Evolutionary conservation across 1,284 basidiomycete genomes (phyloP).

Genomic region (Veloporphyrellus conicus): DNA sequence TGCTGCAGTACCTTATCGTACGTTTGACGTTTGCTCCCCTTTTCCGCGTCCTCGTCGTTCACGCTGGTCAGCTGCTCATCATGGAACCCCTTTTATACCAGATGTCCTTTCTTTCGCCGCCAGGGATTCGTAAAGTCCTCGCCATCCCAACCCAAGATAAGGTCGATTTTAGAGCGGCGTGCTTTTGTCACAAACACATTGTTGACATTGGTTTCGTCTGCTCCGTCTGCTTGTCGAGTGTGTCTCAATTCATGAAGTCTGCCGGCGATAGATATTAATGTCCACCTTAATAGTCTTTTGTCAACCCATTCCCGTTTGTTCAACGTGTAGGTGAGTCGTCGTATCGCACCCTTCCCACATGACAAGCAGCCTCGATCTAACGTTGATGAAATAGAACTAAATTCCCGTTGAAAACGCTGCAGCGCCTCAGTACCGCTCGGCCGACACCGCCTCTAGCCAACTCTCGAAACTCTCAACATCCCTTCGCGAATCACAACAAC

Average conservation of each 20-base stretch:
- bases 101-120: constrained; percentile 90
- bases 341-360: not conserved
- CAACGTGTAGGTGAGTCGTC: constrained; percentile 75
- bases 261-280: constrained; percentile 6
- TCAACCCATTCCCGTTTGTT: constrained; percentile 87
- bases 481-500: constrained; percentile 30
- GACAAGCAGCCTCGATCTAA: not conserved
- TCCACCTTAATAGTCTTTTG: constrained; percentile 68
- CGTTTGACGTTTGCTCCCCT: constrained; percentile 23
- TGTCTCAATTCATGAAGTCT: constrained; percentile 30
- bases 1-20: constrained; percentile 86
- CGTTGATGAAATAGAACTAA: constrained; percentile 62
- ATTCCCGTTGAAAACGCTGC: constrained; percentile 85
- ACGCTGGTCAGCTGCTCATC: not conserved
- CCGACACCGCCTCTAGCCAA: constrained; percentile 31
- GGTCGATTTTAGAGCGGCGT: constrained; percentile 95
- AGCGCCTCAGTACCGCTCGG: constrained; percentile 66
- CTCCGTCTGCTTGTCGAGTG: constrained; percentile 92
- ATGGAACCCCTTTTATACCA: constrained; percentile 30
- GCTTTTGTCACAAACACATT: constrained; percentile 97
- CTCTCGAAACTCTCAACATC: constrained; percentile 21
- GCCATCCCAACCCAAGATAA: constrained; percentile 89
- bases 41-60: not conserved
- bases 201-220: constrained; percentile 98
- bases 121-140: constrained; percentile 72